Conservation (phyloP, 2,329 filamentous ascomycete species). For the Exophiala oligosperma region DNA sequence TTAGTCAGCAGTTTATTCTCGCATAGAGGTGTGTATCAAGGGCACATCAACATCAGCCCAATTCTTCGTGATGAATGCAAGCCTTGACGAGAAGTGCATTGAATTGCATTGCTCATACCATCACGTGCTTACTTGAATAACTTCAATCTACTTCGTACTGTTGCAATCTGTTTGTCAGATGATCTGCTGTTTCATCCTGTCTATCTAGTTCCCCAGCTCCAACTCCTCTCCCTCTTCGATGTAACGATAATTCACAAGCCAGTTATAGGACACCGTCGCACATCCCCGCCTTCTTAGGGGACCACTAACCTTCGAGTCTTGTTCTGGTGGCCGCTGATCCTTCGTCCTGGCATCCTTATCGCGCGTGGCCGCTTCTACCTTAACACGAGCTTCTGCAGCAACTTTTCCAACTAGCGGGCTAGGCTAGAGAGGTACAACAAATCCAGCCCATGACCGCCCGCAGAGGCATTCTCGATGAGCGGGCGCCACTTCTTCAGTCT, state of each 20-base stretch:
- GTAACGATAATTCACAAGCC: conserved; percentile 12
- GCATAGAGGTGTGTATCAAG: not conserved
- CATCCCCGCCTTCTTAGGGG: conserved; percentile 13
- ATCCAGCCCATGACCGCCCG: not conserved
- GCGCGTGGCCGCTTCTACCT: not conserved
- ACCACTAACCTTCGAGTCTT: not conserved
- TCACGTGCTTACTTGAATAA: not conserved
- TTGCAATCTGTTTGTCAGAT: not conserved
- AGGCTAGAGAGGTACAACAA: not conserved
- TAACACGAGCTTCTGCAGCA: not conserved
- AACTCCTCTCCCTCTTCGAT: conserved; percentile 20
- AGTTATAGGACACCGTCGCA: conserved; percentile 3
- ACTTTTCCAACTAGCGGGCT: not conserved
- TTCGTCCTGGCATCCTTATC: conserved; percentile 5
- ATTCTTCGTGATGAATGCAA: not conserved
- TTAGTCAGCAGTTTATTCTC: not conserved
- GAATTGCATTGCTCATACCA: not conserved
- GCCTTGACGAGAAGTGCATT: not conserved
- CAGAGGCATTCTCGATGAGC: not conserved
- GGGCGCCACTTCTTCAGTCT: not conserved
- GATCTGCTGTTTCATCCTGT: not conserved
- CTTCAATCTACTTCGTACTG: not conserved
- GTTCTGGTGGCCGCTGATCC: not conserved
- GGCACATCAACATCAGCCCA: not conserved
- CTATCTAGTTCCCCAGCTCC: not conserved